Evolutionary conservation across 1,284 basidiomycete species (phyloP).

Genomic region (Puccinia novopanici): DNA sequence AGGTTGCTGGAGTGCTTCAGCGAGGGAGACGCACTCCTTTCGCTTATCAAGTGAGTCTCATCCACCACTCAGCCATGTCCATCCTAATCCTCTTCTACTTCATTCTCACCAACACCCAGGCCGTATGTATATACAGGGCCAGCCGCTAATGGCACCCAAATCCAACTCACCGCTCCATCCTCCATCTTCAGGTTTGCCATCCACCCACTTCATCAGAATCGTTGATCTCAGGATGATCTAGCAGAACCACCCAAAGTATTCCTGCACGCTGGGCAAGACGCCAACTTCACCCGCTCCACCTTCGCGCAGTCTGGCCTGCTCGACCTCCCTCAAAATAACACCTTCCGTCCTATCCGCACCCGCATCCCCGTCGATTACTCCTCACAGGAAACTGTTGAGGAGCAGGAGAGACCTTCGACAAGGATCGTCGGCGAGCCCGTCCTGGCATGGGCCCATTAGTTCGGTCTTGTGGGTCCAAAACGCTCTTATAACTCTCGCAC

Average conservation of each 20-base stretch:
- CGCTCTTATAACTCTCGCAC: conserved; percentile 59
- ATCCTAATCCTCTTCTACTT: no score
- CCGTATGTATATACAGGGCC: conserved; percentile 60
- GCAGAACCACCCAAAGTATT: neutral
- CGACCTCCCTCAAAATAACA: conserved; percentile 65
- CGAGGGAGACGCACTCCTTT: no score
- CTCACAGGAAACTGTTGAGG: no score
- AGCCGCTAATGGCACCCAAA: conserved; percentile 31
- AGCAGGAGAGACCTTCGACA: neutral
- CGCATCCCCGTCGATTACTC: no score
- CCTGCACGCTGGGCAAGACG: no score
- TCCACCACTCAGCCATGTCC: no score
- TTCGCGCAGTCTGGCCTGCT: conserved; percentile 64
- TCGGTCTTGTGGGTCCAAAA: conserved; percentile 60
- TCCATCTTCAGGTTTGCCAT: conserved; percentile 37
- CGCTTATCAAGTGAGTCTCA: no score
- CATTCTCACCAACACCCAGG: conserved; percentile 60
- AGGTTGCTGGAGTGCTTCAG: no score
- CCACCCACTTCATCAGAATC: neutral
- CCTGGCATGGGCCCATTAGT: conserved; percentile 67
- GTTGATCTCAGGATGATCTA: neutral
- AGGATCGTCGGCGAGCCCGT: conserved; percentile 65
- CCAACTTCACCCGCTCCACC: no score
- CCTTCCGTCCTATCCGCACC: conserved; percentile 68
- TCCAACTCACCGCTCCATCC: conserved; percentile 23